phyloP scores from a whole-genome alignment of 2,329 filamentous ascomycete genomes.

The Drechslerella stenobrocha region DNA sequence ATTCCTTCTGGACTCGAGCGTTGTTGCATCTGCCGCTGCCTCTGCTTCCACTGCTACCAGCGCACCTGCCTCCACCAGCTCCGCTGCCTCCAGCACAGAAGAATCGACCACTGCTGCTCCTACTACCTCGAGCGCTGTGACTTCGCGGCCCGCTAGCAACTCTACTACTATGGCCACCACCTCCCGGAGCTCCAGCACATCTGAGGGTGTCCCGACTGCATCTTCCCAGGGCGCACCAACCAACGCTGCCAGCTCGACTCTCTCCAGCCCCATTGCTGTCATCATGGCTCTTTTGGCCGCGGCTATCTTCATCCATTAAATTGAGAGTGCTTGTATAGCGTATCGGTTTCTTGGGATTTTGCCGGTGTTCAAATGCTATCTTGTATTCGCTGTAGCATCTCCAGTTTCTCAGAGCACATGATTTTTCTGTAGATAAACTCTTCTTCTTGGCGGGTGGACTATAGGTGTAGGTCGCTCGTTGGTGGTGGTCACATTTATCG shows the following conservation, averaged over 20 bases:
- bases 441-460: too few species aligned
- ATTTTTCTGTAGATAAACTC: slow-evolving; percentile 41
- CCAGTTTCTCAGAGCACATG: not conserved
- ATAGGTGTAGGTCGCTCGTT: too few species aligned
- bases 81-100: slow-evolving; percentile 3
- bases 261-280: slow-evolving; percentile 45
- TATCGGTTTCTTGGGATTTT: slow-evolving; percentile 32
- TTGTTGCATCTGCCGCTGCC: too few species aligned
- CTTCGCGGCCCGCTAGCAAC: too few species aligned
- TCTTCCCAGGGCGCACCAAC: slow-evolving; percentile 22
- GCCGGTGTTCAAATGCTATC: not conserved
- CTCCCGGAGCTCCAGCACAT: slow-evolving; percentile 11
- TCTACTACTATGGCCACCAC: slow-evolving; percentile 13
- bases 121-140: slow-evolving; percentile 9
- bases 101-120: slow-evolving; percentile 3
- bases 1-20: slow-evolving; percentile 12
- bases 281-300: slow-evolving; percentile 46
- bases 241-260: slow-evolving; percentile 29
- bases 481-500: too few species aligned
- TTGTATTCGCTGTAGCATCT: not conserved
- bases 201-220: not conserved
- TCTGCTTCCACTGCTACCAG: not conserved
- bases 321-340: slow-evolving; percentile 3
- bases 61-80: slow-evolving; percentile 3
- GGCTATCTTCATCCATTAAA: slow-evolving; percentile 46